Evolutionary conservation across 495 filamentous ascomycete genomes (phyloP).

Genomic region (Aspergillus affinis): DNA sequence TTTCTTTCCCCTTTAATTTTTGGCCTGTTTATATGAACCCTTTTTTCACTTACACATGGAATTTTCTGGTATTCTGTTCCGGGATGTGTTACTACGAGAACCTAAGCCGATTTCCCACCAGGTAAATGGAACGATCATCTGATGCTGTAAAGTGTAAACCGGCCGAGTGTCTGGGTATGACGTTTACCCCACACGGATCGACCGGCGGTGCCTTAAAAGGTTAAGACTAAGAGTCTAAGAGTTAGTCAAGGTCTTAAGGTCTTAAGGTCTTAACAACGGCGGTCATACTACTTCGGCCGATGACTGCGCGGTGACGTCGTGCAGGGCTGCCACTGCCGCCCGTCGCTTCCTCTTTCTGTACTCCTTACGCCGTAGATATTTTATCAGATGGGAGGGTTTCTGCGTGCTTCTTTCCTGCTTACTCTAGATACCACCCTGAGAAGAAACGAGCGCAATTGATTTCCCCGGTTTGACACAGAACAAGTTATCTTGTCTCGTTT

Average conservation of each 20-base stretch:
- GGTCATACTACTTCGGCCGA: background rate
- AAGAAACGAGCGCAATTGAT: no score
- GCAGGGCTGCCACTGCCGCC: background rate
- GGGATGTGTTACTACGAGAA: background rate
- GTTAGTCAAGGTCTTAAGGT: no score
- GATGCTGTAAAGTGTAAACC: no score
- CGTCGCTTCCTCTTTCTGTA: background rate
- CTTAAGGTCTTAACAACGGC: no score
- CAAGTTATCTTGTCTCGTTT: no score
- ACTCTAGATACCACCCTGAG: constrained; percentile 2
- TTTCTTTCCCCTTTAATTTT: background rate
- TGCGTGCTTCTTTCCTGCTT: no score
- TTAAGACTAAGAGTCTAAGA: no score
- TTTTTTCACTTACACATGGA: constrained; percentile 3
- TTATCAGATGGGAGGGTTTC: no score
- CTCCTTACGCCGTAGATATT: no score
- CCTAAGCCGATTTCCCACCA: background rate
- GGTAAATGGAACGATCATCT: no score
- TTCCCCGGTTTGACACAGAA: no score
- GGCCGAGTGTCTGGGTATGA: background rate
- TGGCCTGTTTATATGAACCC: constrained; percentile 10
- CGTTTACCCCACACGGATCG: constrained; percentile 4
- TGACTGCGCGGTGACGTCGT: background rate
- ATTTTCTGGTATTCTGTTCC: constrained; percentile 3
- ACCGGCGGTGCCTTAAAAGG: background rate